phyloP scores from a whole-genome alignment of 441 rosid genomes.

The Pelargonium citronellum region DNA sequence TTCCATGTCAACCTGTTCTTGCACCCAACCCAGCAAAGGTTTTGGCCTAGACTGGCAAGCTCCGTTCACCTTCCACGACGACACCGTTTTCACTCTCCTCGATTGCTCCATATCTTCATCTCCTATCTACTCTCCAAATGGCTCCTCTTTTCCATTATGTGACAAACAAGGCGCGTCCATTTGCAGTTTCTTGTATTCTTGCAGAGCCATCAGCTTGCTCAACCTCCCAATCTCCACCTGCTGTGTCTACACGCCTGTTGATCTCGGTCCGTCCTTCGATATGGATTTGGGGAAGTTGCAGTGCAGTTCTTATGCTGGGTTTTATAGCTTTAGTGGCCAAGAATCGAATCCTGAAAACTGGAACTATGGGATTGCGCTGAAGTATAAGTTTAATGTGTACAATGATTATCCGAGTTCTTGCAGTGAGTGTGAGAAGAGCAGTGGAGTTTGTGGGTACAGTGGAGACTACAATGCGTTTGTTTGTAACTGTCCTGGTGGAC shows the following conservation, averaged over 20 bases:
- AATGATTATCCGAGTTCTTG: constrained; percentile 65
- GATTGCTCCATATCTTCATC: constrained; percentile 57
- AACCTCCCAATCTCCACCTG: constrained; percentile 74
- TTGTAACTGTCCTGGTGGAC: constrained; percentile 67
- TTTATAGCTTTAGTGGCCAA: constrained; percentile 70
- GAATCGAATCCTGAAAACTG: constrained; percentile 73
- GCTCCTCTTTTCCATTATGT: constrained; percentile 43
- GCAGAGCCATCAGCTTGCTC: constrained; percentile 59
- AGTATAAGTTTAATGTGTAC: constrained; percentile 73
- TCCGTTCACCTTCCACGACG: constrained; percentile 72
- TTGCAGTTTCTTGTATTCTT: constrained; percentile 73
- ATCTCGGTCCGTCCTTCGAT: constrained; percentile 78
- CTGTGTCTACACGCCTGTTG: constrained; percentile 77
- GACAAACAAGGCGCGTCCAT: constrained; percentile 70
- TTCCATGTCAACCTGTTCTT: constrained; percentile 82
- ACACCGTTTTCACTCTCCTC: constrained; percentile 67
- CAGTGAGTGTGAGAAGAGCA: constrained; percentile 59
- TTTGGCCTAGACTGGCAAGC: constrained; percentile 88
- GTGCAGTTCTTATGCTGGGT: constrained; percentile 67
- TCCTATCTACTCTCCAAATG: constrained; percentile 33
- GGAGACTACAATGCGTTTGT: constrained; percentile 47
- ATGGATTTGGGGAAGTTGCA: constrained; percentile 60
- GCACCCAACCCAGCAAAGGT: constrained; percentile 69
- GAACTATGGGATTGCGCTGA: constrained; percentile 76
- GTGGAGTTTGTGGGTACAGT: constrained; percentile 70